A percentile compares a stretch with the other conserved stretches of the same genome.
Evolutionary conservation across 2,329 filamentous ascomycete species (phyloP).

Genomic region (Sarocladium kiliense): DNA sequence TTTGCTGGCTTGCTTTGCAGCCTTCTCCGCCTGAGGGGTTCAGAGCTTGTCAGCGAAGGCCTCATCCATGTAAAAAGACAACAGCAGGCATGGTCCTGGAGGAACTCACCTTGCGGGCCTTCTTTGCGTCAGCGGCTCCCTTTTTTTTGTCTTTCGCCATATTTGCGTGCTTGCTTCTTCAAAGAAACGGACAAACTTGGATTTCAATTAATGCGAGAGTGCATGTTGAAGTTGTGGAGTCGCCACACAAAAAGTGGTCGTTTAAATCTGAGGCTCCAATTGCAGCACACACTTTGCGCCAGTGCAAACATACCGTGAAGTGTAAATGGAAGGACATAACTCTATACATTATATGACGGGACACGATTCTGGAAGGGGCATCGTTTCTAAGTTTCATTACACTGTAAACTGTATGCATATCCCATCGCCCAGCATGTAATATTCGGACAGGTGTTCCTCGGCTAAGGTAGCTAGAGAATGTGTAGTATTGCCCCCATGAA

Average conservation of each 20-base stretch:
- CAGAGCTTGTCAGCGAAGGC: slow-evolving; percentile 7
- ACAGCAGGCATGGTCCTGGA: neutral
- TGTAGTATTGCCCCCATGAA: no score
- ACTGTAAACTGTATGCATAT: no score
- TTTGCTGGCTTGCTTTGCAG: slow-evolving; percentile 80
- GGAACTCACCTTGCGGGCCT: slow-evolving; percentile 40
- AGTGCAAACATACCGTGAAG: neutral
- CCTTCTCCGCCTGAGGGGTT: slow-evolving; percentile 51
- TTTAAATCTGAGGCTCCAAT: neutral
- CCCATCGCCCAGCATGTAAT: no score
- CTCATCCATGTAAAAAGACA: slow-evolving; percentile 13
- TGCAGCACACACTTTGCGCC: neutral
- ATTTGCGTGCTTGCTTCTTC: neutral
- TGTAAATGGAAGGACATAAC: no score
- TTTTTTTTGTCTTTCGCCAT: slow-evolving; percentile 54
- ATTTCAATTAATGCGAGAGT: neutral
- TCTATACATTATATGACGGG: no score
- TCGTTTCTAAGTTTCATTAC: no score
- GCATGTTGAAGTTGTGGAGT: slow-evolving; percentile 7
- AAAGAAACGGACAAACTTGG: neutral
- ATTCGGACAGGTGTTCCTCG: no score
- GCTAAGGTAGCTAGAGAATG: no score
- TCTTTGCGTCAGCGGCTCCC: slow-evolving; percentile 37
- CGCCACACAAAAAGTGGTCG: slow-evolving; percentile 8
- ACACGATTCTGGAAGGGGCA: no score